phyloP scores from a whole-genome alignment of 495 filamentous ascomycete genomes.

The Tuber borchii region DNA sequence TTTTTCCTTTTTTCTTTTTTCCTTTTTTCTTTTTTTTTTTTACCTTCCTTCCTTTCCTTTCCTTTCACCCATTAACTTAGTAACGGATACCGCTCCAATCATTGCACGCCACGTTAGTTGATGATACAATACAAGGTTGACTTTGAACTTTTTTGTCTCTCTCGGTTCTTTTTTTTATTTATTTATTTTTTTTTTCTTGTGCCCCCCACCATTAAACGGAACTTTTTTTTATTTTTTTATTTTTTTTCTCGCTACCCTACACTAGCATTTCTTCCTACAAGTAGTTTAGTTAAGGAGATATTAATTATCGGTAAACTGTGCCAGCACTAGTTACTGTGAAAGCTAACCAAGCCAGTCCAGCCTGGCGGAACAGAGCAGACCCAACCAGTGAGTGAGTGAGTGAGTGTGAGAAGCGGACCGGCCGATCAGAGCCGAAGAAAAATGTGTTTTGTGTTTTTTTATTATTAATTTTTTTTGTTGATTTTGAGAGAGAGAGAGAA shows the following conservation, averaged over 20 bases:
- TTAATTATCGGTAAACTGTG: too few species aligned
- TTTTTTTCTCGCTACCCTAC: too few species aligned
- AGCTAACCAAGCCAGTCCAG: too few species aligned
- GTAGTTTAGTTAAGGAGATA: too few species aligned
- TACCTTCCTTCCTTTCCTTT: background rate
- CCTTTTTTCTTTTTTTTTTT: too few species aligned
- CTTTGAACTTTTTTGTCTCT: conserved; percentile 12
- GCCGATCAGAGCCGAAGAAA: conserved; percentile 36
- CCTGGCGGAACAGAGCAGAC: background rate
- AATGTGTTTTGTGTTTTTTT: background rate
- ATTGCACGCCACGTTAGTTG: conserved; percentile 37
- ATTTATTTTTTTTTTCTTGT: too few species aligned
- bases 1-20: background rate
- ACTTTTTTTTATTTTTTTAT: background rate
- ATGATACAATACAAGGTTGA: conserved; percentile 13
- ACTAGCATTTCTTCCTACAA: too few species aligned
- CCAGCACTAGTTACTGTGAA: too few species aligned
- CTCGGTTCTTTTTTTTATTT: too few species aligned
- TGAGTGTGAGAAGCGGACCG: conserved; percentile 21
- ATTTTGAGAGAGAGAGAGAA: background rate
- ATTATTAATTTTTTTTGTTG: background rate
- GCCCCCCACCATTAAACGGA: too few species aligned
- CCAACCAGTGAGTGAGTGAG: background rate
- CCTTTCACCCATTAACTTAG: background rate
- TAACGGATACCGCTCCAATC: conserved; percentile 40